Conservation (phyloP, 176 grass and related monocot genomes). For the Carex kokanica region DNA sequence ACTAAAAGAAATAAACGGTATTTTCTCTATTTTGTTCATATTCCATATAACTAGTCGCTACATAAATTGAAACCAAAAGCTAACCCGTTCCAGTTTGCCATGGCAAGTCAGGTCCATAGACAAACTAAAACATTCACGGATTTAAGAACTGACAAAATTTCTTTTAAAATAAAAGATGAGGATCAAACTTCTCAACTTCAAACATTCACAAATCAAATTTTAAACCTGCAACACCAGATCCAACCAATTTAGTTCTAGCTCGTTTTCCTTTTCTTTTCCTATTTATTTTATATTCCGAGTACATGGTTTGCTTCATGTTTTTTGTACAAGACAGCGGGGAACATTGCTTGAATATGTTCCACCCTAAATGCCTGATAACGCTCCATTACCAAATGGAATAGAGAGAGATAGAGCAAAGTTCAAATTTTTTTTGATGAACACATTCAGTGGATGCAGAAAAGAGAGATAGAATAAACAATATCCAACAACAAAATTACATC, state of each 20-base stretch:
- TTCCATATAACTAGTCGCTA: no score
- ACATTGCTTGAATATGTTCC: background rate
- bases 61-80: no score
- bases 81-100: background rate
- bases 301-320: background rate
- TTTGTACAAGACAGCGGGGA: background rate
- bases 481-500: background rate
- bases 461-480: background rate
- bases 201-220: no score
- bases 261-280: background rate
- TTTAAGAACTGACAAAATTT: background rate
- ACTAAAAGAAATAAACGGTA: background rate
- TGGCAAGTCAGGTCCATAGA: background rate
- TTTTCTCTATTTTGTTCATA: background rate
- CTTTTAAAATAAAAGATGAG: background rate
- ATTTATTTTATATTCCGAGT: background rate
- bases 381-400: background rate
- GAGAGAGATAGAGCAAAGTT: background rate
- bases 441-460: background rate
- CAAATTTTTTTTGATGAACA: background rate
- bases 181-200: no score
- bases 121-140: background rate
- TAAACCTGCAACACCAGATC: background rate
- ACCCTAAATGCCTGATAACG: background rate
- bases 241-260: background rate